Conservation (phyloP, 768 basidiomycete genomes). For the Trametes elegans region DNA sequence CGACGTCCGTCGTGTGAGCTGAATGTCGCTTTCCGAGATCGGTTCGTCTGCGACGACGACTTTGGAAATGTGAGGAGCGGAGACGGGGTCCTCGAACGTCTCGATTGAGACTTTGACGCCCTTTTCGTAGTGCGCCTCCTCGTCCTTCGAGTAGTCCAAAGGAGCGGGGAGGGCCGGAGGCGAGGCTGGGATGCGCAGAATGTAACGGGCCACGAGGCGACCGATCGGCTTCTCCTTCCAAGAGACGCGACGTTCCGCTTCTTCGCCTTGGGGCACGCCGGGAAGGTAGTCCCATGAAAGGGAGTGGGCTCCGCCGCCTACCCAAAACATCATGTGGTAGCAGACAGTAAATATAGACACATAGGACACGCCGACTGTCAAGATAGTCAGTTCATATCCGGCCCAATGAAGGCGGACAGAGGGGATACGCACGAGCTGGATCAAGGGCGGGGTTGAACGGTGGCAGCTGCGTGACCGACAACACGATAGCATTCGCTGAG, state of each 20-base stretch:
- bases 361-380: slow-evolving; percentile 31
- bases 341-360: slow-evolving; percentile 43
- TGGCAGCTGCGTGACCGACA: slow-evolving; percentile 38
- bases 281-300: slow-evolving; percentile 36
- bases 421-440: slow-evolving; percentile 37
- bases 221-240: slow-evolving; percentile 37
- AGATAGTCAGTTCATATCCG: background rate
- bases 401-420: background rate
- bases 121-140: slow-evolving; percentile 1
- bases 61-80: background rate
- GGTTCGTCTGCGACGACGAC: slow-evolving; percentile 1
- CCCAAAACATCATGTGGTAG: slow-evolving; percentile 41
- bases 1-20: slow-evolving; percentile 28
- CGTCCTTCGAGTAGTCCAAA: background rate
- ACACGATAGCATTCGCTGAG: slow-evolving; percentile 43
- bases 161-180: background rate
- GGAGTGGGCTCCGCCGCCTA: slow-evolving; percentile 32
- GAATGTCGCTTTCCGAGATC: slow-evolving; percentile 25
- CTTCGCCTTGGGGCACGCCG: slow-evolving; percentile 33
- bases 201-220: slow-evolving; percentile 22
- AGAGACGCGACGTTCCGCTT: slow-evolving; percentile 29
- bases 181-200: slow-evolving; percentile 10
- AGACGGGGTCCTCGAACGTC: background rate
- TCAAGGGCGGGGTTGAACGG: slow-evolving; percentile 43
- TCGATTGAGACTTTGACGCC: slow-evolving; percentile 1